Evolutionary conservation across 2,329 filamentous ascomycete genomes (phyloP).

Genomic region (Aschersonia sp.): DNA sequence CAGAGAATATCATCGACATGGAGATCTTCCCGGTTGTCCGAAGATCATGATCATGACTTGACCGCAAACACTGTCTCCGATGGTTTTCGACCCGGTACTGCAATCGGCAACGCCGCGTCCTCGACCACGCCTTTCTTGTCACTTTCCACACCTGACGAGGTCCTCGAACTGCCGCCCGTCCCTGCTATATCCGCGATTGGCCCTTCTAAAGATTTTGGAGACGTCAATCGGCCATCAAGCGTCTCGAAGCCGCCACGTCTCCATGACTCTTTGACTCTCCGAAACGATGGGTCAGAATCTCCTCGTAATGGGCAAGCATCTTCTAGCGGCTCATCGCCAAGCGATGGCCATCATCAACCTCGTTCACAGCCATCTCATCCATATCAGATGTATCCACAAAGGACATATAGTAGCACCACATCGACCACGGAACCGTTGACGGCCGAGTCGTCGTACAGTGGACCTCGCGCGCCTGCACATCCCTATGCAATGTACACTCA

Average conservation of each 20-base stretch:
- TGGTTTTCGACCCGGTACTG: slow-evolving; percentile 27
- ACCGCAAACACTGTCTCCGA: slow-evolving; percentile 36
- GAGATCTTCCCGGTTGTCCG: slow-evolving; percentile 24
- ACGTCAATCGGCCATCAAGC: slow-evolving; percentile 33
- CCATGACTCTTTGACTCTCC: slow-evolving; percentile 35
- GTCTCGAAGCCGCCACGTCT: slow-evolving; percentile 36
- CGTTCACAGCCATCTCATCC: slow-evolving; percentile 67
- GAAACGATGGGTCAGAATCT: slow-evolving; percentile 31
- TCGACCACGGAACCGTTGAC: slow-evolving; percentile 42
- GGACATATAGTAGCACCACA: slow-evolving; percentile 55
- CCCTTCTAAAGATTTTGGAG: slow-evolving; percentile 9
- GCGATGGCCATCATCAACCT: slow-evolving; percentile 54
- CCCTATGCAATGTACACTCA: slow-evolving; percentile 82
- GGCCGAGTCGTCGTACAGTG: slow-evolving; percentile 33
- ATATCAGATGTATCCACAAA: slow-evolving; percentile 73
- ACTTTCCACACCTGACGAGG: background rate
- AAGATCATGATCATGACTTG: slow-evolving; percentile 32
- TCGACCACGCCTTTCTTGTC: slow-evolving; percentile 8
- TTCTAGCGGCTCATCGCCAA: slow-evolving; percentile 12
- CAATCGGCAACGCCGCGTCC: background rate
- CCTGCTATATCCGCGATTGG: slow-evolving; percentile 8
- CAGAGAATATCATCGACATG: slow-evolving; percentile 28
- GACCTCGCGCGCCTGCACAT: slow-evolving; percentile 57
- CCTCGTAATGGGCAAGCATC: slow-evolving; percentile 1
- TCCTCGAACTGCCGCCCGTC: slow-evolving; percentile 6